Evolutionary conservation across 1,139 yeast genomes (phyloP), one percentile per base, ranked within the genome.

Genomic region (Casaregolazyma lundiana): DNA sequence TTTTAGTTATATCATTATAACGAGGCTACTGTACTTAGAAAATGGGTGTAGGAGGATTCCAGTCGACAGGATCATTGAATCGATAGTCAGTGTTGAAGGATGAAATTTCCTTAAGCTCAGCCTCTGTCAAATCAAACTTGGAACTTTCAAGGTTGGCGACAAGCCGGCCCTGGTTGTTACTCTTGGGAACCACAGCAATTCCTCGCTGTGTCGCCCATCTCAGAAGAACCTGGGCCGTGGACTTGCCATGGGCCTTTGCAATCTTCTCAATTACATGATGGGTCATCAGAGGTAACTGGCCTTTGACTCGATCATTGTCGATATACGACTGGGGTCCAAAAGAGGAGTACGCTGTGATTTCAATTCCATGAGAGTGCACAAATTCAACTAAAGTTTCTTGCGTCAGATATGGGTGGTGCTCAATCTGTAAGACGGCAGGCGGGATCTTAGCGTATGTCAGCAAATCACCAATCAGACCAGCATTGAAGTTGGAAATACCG

Each of bases 51-150:
- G 73, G 69, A 41, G 61, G 55, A 55, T 76, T 76, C 94, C 94
- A 85, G 58, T 72, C 78, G 77, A 81, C 81, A 52, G 96, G 95
- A 64, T 88, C 87, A 66, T 88, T 88, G 72, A 88, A 87, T 70
- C 96, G 79, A 57, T 87, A 72, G 58, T 76, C 75, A 54, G 71
- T 73, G 66, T 89, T 85, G 63, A 88, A 75, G 40, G 66, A 66
- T 26, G 63, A 67, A 62, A 60, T 73, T 67, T 45, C 45, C 47
- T 59, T 67, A 45, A 79, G 57, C 51, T 78, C 81, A 5, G 62
- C 71, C 43, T 71, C 63, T 39, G 78, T 56, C 60, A 78, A 73
- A 46, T 77, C 75, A 56, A 81, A 81, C 57, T 75, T 77, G 56
- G 77, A 76, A 54, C 80, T 75, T 50, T 75, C 61, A 49, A 78